Conservation (phyloP, 495 filamentous ascomycete genomes). For the Bombardia bombarda region DNA sequence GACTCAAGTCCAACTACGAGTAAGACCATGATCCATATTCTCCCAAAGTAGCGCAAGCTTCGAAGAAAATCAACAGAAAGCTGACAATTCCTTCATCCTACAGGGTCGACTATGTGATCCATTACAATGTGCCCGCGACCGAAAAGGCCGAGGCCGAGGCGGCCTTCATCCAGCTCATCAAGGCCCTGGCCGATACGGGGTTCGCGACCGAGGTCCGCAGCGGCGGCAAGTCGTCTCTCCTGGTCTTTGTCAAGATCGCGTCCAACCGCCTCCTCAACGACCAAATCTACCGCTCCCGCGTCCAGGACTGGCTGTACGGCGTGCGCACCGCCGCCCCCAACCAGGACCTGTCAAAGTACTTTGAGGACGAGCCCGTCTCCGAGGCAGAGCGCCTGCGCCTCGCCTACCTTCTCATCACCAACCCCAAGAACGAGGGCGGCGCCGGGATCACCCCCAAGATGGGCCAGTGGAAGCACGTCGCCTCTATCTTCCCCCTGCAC, state of each 20-base stretch:
- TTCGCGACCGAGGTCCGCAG: slow-evolving; percentile 78
- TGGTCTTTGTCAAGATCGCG: slow-evolving; percentile 76
- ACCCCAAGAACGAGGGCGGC: slow-evolving; percentile 71
- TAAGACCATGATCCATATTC: slow-evolving; percentile 8
- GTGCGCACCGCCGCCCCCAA: slow-evolving; percentile 73
- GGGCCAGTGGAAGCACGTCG: slow-evolving; percentile 79
- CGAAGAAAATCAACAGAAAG: not conserved
- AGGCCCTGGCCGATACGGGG: slow-evolving; percentile 62
- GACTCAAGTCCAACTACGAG: slow-evolving; percentile 27
- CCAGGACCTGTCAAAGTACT: slow-evolving; percentile 55
- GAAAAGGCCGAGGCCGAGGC: slow-evolving; percentile 60
- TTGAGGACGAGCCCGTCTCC: slow-evolving; percentile 61
- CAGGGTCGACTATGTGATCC: slow-evolving; percentile 89
- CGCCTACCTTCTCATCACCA: slow-evolving; percentile 79
- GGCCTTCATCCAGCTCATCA: slow-evolving; percentile 67
- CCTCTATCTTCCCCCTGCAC: slow-evolving; percentile 81
- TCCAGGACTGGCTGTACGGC: slow-evolving; percentile 94
- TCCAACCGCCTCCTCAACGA: slow-evolving; percentile 53
- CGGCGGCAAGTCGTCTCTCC: slow-evolving; percentile 67
- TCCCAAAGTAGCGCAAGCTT: not conserved
- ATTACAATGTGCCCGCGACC: slow-evolving; percentile 60
- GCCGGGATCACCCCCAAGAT: slow-evolving; percentile 79
- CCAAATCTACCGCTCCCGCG: slow-evolving; percentile 63
- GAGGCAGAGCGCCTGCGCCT: slow-evolving; percentile 85
- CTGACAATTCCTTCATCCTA: slow-evolving; percentile 7